Evolutionary conservation across 352 stramenopile species (phyloP).

Genomic region (Phytophthora idaei): DNA sequence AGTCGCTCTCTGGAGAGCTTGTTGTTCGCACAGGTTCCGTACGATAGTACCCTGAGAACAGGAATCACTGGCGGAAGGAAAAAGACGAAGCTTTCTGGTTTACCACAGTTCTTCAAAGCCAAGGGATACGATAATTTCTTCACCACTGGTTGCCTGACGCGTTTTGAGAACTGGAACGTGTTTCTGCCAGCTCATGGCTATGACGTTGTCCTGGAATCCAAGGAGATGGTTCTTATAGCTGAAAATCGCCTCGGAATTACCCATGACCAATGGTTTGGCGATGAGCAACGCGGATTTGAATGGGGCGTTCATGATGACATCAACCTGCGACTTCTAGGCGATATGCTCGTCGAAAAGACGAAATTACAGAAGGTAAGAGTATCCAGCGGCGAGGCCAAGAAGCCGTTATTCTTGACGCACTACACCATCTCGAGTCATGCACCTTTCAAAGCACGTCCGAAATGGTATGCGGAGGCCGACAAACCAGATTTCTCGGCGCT

Average conservation of each 20-base stretch:
- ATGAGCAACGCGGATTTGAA: slow-evolving; percentile 15
- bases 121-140: slow-evolving; percentile 55
- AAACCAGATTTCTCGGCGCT: slow-evolving; percentile 61
- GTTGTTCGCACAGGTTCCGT: slow-evolving; percentile 54
- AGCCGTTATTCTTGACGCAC: slow-evolving; percentile 56
- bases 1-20: slow-evolving; percentile 62
- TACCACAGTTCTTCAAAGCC: slow-evolving; percentile 57
- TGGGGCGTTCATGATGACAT: slow-evolving; percentile 64
- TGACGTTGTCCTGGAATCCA: slow-evolving; percentile 37
- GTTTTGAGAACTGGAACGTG: slow-evolving; percentile 51
- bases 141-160: slow-evolving; percentile 42
- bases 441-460: slow-evolving; percentile 34
- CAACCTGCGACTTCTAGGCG: slow-evolving; percentile 45
- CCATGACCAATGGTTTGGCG: slow-evolving; percentile 36
- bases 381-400: slow-evolving; percentile 24
- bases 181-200: slow-evolving; percentile 58
- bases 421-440: slow-evolving; percentile 67
- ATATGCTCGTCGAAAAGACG: slow-evolving; percentile 50
- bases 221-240: slow-evolving; percentile 40
- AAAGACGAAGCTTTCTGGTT: slow-evolving; percentile 36
- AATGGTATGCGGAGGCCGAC: slow-evolving; percentile 45
- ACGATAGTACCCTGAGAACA: slow-evolving; percentile 39
- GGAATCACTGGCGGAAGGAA: slow-evolving; percentile 37
- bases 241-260: slow-evolving; percentile 42
- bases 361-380: slow-evolving; percentile 27